Conservation (phyloP, 2,329 filamentous ascomycete genomes). For the Apiospora rasikravindrae region DNA sequence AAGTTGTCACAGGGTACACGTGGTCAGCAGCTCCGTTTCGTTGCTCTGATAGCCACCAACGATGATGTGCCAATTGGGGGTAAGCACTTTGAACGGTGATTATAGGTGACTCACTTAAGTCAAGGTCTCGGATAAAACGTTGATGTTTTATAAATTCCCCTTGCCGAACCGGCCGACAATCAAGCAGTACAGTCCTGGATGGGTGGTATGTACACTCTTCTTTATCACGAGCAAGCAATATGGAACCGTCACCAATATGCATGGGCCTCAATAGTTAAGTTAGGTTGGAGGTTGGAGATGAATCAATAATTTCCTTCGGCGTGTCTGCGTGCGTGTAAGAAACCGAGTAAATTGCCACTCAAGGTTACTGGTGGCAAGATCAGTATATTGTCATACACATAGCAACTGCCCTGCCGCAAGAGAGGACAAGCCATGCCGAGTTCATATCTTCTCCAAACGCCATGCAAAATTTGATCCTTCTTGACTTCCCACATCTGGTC, state of each 20-base stretch:
- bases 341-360: neutral
- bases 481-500: neutral
- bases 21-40: neutral
- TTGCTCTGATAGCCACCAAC: neutral
- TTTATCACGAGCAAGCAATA: neutral
- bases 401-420: neutral
- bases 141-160: conserved; percentile 2
- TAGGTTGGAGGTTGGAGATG: neutral
- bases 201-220: neutral
- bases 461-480: neutral
- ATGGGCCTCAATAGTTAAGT: neutral
- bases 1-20: neutral
- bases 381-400: neutral
- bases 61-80: neutral
- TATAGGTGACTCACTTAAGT: neutral
- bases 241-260: neutral
- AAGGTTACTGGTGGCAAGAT: neutral
- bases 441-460: neutral
- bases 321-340: neutral
- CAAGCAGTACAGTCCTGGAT: neutral
- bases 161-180: neutral
- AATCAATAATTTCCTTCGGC: neutral
- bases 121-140: neutral
- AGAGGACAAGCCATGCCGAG: neutral
- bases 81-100: neutral